These are phyloP conservation scores for Puya raimondii DNA, from an alignment of 176 grass and related monocot genomes.

Conservation along the genomic window DNA sequence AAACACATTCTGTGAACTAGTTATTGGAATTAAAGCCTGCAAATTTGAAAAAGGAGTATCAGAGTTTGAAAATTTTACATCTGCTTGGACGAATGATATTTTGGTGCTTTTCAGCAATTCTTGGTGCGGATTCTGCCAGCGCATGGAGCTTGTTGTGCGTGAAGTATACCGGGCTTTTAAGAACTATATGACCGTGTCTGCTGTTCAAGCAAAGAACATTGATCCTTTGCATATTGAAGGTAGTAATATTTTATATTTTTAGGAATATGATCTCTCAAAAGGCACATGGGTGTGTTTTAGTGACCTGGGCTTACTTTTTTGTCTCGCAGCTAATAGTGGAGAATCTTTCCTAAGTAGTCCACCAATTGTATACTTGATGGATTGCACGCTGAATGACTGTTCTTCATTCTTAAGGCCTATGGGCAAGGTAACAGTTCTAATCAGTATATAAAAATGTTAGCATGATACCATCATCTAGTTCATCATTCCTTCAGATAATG, in stretches of 20 bases:
- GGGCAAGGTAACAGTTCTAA: conserved; percentile 44
- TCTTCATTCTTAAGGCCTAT: conserved; percentile 43
- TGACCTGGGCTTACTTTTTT: conserved; percentile 18
- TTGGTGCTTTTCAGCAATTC: conserved; percentile 90
- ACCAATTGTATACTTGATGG: conserved; percentile 69
- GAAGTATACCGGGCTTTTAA: conserved; percentile 71
- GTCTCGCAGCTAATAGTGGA: conserved; percentile 40
- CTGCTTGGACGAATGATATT: conserved; percentile 74
- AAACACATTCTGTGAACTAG: conserved; percentile 52
- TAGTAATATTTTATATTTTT: conserved; percentile 19
- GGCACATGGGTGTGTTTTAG: background rate
- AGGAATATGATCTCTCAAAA: background rate
- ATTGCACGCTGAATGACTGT: conserved; percentile 78
- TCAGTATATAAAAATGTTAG: background rate
- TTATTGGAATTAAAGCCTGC: conserved; percentile 58
- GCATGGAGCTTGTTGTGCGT: conserved; percentile 67
- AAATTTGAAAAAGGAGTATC: conserved; percentile 27
- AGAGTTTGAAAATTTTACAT: conserved; percentile 24
- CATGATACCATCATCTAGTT: background rate
- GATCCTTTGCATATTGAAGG: conserved; percentile 48
- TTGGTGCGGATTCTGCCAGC: conserved; percentile 96
- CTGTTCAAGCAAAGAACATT: conserved; percentile 24
- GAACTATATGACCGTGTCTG: conserved; percentile 33
- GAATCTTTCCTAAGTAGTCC: conserved; percentile 37
- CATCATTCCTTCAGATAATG: too few species aligned